phyloP scores from a whole-genome alignment of 2,329 filamentous ascomycete genomes.

The Kalaharituber pfeilii region DNA sequence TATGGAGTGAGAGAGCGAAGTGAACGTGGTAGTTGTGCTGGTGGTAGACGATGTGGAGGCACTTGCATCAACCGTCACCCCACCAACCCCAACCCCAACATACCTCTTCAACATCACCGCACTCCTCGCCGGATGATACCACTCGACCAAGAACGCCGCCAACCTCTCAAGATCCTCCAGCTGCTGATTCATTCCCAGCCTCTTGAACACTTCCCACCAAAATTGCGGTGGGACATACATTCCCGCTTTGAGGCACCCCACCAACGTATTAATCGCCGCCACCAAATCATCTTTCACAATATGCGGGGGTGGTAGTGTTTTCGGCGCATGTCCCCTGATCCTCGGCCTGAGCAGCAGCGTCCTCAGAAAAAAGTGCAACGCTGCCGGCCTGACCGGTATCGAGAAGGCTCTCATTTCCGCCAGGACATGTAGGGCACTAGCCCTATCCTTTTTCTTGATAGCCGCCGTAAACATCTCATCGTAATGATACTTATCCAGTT shows the following conservation, averaged over 20 bases:
- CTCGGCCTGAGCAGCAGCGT: conserved; percentile 18
- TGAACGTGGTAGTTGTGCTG: not conserved
- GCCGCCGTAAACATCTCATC: conserved; percentile 1
- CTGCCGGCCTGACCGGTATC: conserved; percentile 13
- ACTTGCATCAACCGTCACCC: no score
- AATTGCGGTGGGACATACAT: conserved; percentile 16
- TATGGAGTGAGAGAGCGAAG: no score
- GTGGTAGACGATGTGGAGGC: not conserved
- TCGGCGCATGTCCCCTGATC: conserved; percentile 11
- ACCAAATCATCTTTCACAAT: not conserved
- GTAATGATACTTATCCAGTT: not conserved
- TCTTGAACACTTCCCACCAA: conserved; percentile 20
- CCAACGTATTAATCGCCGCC: not conserved
- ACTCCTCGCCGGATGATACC: conserved; percentile 17
- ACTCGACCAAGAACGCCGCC: conserved; percentile 16
- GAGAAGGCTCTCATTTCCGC: conserved; percentile 15
- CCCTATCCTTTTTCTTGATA: conserved; percentile 13
- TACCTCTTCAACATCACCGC: not conserved
- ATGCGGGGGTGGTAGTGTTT: not conserved
- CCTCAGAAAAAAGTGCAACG: conserved; percentile 15
- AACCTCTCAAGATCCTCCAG: conserved; percentile 18
- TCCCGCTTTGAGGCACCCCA: not conserved
- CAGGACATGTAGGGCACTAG: conserved; percentile 15
- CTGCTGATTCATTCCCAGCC: conserved; percentile 18
- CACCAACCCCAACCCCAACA: no score